Percentiles rank a stretch among this genome's conserved stretches.
These are phyloP conservation scores for Astragalus glycyphyllos DNA, from an alignment of 306 rosid species.

Conservation along the genomic window DNA sequence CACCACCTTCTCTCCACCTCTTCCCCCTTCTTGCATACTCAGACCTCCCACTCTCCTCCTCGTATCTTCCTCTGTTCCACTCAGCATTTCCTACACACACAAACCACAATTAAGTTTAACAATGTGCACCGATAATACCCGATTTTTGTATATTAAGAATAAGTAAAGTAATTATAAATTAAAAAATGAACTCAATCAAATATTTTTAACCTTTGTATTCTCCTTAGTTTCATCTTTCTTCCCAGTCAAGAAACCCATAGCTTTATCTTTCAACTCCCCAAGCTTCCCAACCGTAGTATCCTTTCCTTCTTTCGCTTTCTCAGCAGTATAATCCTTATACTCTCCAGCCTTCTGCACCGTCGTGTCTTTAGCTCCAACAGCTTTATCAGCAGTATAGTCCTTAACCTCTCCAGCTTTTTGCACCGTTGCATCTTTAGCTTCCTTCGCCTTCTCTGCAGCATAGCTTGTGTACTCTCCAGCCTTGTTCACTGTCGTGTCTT, in stretches of 20 bases:
- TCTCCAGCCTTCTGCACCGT: slow-evolving; percentile 35
- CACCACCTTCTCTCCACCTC: slow-evolving; percentile 40
- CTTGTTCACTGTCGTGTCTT: slow-evolving; percentile 6
- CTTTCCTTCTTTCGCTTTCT: slow-evolving; percentile 63
- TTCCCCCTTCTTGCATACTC: slow-evolving; percentile 47
- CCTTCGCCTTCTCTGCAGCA: slow-evolving; percentile 37
- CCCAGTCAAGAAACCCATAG: slow-evolving; percentile 61
- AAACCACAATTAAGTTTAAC: not conserved
- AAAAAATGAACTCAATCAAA: not conserved
- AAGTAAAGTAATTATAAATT: not conserved
- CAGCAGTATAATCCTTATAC: slow-evolving; percentile 49
- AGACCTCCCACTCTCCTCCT: slow-evolving; percentile 57
- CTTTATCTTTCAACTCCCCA: slow-evolving; percentile 66
- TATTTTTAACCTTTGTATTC: not conserved
- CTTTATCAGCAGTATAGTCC: slow-evolving; percentile 29
- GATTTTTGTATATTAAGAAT: too few relatives aligned
- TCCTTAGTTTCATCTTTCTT: slow-evolving; percentile 68
- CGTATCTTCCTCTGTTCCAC: slow-evolving; percentile 51
- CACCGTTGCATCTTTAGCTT: slow-evolving; percentile 38
- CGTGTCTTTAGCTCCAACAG: slow-evolving; percentile 37
- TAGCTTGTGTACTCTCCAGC: slow-evolving; percentile 37
- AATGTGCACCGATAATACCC: too few relatives aligned
- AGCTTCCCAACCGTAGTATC: slow-evolving; percentile 61
- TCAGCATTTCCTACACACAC: slow-evolving; percentile 53
- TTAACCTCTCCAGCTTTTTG: slow-evolving; percentile 22